Evolutionary conservation across 176 grass and related monocot species (phyloP).

Genomic region (Rhynchospora breviuscula): DNA sequence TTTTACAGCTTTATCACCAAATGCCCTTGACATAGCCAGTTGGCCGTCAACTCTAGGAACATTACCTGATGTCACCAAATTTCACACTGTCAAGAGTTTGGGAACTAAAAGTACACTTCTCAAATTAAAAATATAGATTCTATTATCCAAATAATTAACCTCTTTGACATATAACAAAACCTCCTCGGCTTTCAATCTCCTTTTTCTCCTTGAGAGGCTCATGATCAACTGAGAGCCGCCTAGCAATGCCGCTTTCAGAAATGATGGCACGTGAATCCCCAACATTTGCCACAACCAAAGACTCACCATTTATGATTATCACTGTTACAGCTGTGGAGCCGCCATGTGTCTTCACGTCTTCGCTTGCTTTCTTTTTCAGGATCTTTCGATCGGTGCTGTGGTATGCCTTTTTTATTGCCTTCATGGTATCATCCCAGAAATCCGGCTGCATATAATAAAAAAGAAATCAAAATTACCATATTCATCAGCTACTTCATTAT

Average conservation of each 20-base stretch:
- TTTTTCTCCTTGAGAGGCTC: conserved; percentile 42
- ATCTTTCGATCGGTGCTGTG: conserved; percentile 43
- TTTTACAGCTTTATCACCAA: conserved; percentile 49
- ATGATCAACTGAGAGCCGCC: conserved; percentile 64
- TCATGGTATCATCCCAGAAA: conserved; percentile 55
- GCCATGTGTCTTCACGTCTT: neutral
- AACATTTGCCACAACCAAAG: conserved; percentile 41
- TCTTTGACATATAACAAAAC: conserved; percentile 29
- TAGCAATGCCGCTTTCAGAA: conserved; percentile 24
- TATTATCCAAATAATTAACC: neutral
- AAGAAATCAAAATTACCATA: neutral
- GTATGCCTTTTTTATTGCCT: conserved; percentile 49
- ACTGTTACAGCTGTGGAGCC: conserved; percentile 29
- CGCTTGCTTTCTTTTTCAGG: conserved; percentile 20
- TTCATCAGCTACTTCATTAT: neutral
- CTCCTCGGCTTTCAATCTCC: conserved; percentile 39
- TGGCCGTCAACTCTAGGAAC: conserved; percentile 54
- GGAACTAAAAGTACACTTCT: neutral
- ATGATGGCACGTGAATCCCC: conserved; percentile 55
- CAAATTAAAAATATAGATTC: neutral
- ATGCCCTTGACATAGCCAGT: conserved; percentile 54
- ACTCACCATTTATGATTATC: conserved; percentile 51
- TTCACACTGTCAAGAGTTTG: neutral
- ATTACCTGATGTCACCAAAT: conserved; percentile 37
- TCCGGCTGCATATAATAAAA: conserved; percentile 25